Percentiles rank a stretch among this genome's conserved stretches.
Conservation (phyloP, 139 green algal species). For the Chlamydomonas applanata region DNA sequence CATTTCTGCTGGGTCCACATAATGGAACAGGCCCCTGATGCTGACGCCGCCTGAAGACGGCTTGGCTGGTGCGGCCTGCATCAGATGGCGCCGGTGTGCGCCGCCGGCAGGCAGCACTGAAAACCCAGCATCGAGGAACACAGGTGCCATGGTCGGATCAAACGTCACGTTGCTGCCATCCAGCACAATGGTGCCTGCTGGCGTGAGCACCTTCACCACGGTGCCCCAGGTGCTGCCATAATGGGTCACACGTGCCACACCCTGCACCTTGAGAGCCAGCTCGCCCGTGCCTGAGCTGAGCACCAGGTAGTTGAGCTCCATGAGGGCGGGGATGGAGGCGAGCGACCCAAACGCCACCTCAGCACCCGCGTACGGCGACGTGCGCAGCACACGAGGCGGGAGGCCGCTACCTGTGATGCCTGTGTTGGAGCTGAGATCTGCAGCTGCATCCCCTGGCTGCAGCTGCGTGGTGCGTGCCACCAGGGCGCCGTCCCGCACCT, state of each 20-base stretch:
- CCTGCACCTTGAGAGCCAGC: conserved; percentile 3
- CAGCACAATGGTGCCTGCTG: conserved; percentile 10
- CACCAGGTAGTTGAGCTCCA: conserved; percentile 10
- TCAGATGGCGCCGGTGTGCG: too few species aligned
- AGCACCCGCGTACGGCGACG: background rate
- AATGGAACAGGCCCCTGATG: too few species aligned
- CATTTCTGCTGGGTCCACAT: too few species aligned
- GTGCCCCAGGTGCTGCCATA: background rate
- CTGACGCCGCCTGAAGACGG: too few species aligned
- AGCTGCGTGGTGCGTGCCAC: too few species aligned
- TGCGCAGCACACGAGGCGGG: too few species aligned
- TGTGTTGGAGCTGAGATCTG: too few species aligned
- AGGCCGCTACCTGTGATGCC: background rate
- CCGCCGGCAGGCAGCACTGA: too few species aligned
- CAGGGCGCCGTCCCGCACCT: too few species aligned
- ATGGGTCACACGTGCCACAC: background rate
- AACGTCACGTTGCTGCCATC: background rate
- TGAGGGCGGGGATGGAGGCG: background rate
- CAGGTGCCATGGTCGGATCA: background rate
- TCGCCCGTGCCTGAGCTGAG: background rate
- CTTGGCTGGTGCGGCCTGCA: too few species aligned
- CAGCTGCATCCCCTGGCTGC: too few species aligned
- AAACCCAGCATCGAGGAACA: too few species aligned
- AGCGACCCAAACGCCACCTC: background rate
- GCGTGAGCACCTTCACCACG: background rate